Percentiles rank a stretch among this genome's conserved stretches.
phyloP scores from a whole-genome alignment of 2,329 filamentous ascomycete genomes.

The Monilinia laxa region DNA sequence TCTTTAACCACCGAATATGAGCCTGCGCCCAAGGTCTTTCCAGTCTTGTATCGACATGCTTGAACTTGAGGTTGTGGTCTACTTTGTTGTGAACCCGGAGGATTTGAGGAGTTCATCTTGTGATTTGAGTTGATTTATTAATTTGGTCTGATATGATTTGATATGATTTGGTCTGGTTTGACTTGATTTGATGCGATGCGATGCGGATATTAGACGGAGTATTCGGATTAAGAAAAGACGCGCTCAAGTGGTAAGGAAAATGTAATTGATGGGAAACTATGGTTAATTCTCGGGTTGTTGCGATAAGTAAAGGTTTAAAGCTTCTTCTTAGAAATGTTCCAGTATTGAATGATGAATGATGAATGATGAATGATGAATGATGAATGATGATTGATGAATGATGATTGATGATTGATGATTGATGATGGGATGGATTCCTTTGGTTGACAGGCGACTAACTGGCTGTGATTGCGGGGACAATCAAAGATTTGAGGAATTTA shows the following conservation, averaged over 20 bases:
- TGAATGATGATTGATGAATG: not conserved
- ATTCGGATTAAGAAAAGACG: not conserved
- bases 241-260: not conserved
- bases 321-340: not conserved
- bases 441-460: not conserved
- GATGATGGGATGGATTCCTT: not conserved
- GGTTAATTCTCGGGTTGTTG: not conserved
- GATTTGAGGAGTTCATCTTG: constrained; percentile 17
- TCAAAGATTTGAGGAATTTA: not conserved
- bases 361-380: not conserved
- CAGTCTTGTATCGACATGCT: constrained; percentile 97
- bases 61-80: constrained; percentile 56
- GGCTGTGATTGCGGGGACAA: constrained; percentile 1
- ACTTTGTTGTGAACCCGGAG: constrained; percentile 23
- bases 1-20: constrained; percentile 99
- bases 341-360: not conserved
- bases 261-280: not conserved
- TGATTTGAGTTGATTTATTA: not conserved
- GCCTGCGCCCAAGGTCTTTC: constrained; percentile 93
- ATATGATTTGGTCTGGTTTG: too few species aligned
- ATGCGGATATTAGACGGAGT: not conserved
- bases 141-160: too few species aligned
- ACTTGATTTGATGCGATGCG: too few species aligned
- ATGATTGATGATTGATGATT: not conserved
- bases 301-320: not conserved